Base-by-base conservation (phyloP, 345 rosid genomes). In the Citrus cavaleriei region DNA sequence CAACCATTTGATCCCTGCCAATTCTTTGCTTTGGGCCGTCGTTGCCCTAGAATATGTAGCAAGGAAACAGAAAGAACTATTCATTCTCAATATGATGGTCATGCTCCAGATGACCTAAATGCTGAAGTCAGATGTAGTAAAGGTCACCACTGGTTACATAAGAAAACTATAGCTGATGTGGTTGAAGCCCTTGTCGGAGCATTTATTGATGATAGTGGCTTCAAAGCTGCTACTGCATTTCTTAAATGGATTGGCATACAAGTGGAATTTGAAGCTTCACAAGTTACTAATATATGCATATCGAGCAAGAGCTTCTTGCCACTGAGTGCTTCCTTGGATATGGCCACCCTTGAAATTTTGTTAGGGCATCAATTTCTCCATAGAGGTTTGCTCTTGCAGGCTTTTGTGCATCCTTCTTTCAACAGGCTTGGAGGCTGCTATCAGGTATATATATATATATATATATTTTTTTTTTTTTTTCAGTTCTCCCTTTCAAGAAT, bases 111-210 rank as follows among this genome's bases (percentile, higher is more conserved):
- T 71, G 77, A 63, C 72, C 75, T 86, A 74, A 82, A 81, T 77
- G 74, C 81, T 79, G 91, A 87, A 75, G 86, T 88, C 74, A 92
- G 89, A 84, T 93, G 98, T 83, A 91, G 90, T 85, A 91, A 86
- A 86, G 87, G 89, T 81, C 98, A 95, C 84, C 93, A 87, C 79
- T 91, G 92, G 93, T 87, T 95, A 79, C 87, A 84, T 60, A 93
- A 87, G 88, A 92, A 90, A 86, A 93, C 96, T 77, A 89, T 95
- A 84, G 94, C 98, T 59, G 98, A 95, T 84, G 91, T 91, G 62
- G 92, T 92, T 58, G 98, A 95, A 89, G 95, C 98, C 67, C 97
- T 95, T 73, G 88, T 95, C 28, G 99, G 98, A 77, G 98, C 97
- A 68, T 91, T 93, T 84, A 71, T 95, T 82, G 97, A 93, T 83